Percentiles rank a stretch among this genome's conserved stretches.
Evolutionary conservation across 1,139 yeast genomes (phyloP).

Genomic region (Wickerhamiella pararugosa): DNA sequence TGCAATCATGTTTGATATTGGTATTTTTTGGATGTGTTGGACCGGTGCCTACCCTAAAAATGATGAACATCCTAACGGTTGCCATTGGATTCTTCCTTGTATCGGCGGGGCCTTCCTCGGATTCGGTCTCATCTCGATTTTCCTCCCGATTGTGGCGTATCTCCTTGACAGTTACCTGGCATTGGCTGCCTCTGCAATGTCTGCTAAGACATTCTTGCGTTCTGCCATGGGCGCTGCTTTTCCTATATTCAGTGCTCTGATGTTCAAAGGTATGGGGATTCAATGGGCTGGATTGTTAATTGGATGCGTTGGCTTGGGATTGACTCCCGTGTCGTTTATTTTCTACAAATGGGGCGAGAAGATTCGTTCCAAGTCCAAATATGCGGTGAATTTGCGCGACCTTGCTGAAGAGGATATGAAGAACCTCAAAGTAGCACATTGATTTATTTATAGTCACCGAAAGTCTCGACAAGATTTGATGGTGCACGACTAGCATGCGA

Average conservation of each 20-base stretch:
- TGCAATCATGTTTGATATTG: slow-evolving; percentile 52
- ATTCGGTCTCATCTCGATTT: slow-evolving; percentile 57
- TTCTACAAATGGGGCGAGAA: slow-evolving; percentile 50
- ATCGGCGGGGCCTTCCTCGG: slow-evolving; percentile 60
- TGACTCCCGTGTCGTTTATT: slow-evolving; percentile 61
- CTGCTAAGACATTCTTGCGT: slow-evolving; percentile 77
- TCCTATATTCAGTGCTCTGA: slow-evolving; percentile 63
- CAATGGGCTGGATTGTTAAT: slow-evolving; percentile 75
- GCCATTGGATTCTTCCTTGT: slow-evolving; percentile 82
- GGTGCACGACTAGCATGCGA: no score
- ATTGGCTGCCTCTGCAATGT: slow-evolving; percentile 81
- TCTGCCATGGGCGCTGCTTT: slow-evolving; percentile 59
- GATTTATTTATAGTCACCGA: no score
- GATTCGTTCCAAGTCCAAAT: slow-evolving; percentile 49
- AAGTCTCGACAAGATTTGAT: no score
- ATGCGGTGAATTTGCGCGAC: slow-evolving; percentile 14
- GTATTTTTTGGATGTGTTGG: slow-evolving; percentile 79
- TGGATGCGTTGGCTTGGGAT: slow-evolving; percentile 46
- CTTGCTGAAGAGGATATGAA: no score
- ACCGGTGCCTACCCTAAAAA: slow-evolving; percentile 53
- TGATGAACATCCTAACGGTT: slow-evolving; percentile 21
- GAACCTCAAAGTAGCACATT: no score
- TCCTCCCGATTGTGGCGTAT: slow-evolving; percentile 68
- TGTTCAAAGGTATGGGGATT: slow-evolving; percentile 61
- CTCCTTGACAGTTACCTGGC: slow-evolving; percentile 64